Evolutionary conservation across 73 alveolate species (phyloP), one percentile per base, ranked within the genome.

Genomic region (Breviolum minutum): DNA sequence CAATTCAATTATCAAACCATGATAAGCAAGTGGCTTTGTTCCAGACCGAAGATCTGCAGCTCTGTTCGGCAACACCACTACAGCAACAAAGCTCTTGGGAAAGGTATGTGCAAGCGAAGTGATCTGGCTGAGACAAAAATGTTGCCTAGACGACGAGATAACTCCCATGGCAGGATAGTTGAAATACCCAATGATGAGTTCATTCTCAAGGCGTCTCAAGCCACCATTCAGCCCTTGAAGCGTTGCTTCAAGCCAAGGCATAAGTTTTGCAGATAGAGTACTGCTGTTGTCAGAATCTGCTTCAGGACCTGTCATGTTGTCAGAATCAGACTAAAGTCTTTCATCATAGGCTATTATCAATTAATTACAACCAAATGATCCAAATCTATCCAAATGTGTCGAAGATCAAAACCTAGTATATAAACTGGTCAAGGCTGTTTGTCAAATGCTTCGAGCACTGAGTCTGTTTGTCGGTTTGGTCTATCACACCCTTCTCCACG

Each of bases 141-240:
- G 92, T 40, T 60, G 24, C 24, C 24, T 2, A 60, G 14, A 40
- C 3, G 48, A 7, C 24, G 70, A 13, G 11, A 83, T 8, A 8
- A 83, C 92, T 11, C 92, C 92, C 60, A 60, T 71, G 22, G 92
- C 24, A 17, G 92, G 22, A 24, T 60, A 22, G 92, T 83, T 83
- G 24, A 0, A 13, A 17, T 5, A 22, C 30, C 76, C 73, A 22
- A 83, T 60, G 26, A 60, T 8, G 54, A 27, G 20, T 24, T 83
- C 92, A 74, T 83, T 48, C 61, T 83, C 76, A 5, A 22, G 76
- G 2, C 92, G 54, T 60, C 92, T 13, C 26, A 83, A 11, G 13
- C 92, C 92, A 7, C 60, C 61, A 24, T 48, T 17, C 61, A 83
- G 24, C 22, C 76, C 92, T 13, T 14, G 61, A 6, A 83, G 60